Conservation (phyloP, 371 early-diverging fungal genomes). For the Haplosporangium sp. region DNA sequence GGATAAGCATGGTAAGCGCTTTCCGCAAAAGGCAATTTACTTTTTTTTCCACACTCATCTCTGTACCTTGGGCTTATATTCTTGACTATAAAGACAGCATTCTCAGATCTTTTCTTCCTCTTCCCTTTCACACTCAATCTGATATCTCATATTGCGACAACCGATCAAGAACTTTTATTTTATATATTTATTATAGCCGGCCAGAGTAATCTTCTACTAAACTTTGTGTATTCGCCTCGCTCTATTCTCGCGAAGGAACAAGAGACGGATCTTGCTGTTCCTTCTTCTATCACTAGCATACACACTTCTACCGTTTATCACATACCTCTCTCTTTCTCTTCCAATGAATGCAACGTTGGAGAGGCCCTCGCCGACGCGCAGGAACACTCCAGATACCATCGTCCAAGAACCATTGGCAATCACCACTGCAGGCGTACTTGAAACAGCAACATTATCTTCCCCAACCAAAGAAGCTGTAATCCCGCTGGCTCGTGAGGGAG, state of each 20-base stretch:
- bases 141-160: too few relatives aligned
- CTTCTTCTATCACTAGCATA: too few relatives aligned
- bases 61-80: too few relatives aligned
- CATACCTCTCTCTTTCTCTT: not conserved
- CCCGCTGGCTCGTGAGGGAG: conserved; percentile 23
- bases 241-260: too few relatives aligned
- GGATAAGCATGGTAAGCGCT: not conserved
- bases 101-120: not conserved
- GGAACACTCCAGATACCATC: not conserved
- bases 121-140: conserved; percentile 1
- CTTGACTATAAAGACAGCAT: not conserved
- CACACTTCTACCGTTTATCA: not conserved
- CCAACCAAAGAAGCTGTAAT: not conserved
- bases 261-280: too few relatives aligned
- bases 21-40: conserved; percentile 25
- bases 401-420: not conserved
- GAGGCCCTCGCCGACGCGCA: conserved; percentile 1
- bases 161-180: too few relatives aligned
- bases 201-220: too few relatives aligned
- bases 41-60: conserved; percentile 21
- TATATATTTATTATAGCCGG: too few relatives aligned
- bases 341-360: not conserved
- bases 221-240: too few relatives aligned
- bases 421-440: not conserved
- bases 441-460: not conserved